Conservation (phyloP, 208 protist genomes). For the Wallacemonas sp. region DNA sequence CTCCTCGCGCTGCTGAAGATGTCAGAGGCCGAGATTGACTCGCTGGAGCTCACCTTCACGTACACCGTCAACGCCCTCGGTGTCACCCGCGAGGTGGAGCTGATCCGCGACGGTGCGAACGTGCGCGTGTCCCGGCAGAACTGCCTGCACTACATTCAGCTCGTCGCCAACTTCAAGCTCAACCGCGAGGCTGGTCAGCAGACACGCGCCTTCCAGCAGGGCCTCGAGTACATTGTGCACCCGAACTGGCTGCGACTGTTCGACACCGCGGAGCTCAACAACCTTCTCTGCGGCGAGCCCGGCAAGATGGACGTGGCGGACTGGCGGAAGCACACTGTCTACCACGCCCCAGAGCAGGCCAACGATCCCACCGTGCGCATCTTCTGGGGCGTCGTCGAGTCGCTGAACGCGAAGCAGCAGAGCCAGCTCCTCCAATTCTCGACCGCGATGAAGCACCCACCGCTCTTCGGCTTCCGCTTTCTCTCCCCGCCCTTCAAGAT, state of each 20-base stretch:
- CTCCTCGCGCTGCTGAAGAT: conserved; percentile 70
- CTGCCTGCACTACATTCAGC: conserved; percentile 91
- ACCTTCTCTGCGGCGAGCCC: conserved; percentile 79
- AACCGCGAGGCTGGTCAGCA: conserved; percentile 88
- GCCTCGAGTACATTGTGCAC: conserved; percentile 74
- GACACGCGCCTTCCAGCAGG: conserved; percentile 79
- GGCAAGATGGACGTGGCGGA: conserved; percentile 87
- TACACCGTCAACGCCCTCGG: conserved; percentile 76
- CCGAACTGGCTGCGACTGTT: conserved; percentile 79
- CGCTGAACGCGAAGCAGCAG: conserved; percentile 69
- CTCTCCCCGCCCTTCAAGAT: conserved; percentile 91
- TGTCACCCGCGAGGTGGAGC: conserved; percentile 69
- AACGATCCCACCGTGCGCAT: conserved; percentile 50
- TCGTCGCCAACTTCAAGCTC: conserved; percentile 92
- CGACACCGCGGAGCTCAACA: conserved; percentile 85
- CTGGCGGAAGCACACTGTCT: conserved; percentile 84
- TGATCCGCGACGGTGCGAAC: conserved; percentile 75
- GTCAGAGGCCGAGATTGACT: conserved; percentile 70
- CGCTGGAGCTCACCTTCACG: conserved; percentile 79
- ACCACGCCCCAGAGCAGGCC: conserved; percentile 68
- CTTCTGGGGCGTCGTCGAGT: conserved; percentile 92
- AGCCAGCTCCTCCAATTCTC: conserved; percentile 87
- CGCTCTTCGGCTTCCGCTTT: conserved; percentile 92
- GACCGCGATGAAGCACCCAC: conserved; percentile 83
- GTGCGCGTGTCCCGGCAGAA: conserved; percentile 87